phyloP scores from a whole-genome alignment of 179 eudicot species.

The Sideroxylon spinosum region DNA sequence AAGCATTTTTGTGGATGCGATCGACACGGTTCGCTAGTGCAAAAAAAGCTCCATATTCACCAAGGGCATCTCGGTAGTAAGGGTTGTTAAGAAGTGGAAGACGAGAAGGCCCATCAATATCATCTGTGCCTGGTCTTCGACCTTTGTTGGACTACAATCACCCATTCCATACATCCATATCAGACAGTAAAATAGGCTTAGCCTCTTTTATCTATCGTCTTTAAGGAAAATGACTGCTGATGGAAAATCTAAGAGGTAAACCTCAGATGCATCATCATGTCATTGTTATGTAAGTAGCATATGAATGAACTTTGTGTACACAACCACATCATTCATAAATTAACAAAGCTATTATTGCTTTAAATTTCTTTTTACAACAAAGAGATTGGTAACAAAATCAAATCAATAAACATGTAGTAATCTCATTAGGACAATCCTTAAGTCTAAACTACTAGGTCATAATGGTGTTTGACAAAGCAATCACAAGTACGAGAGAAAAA shows the following conservation, averaged over 20 bases:
- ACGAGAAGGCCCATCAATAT: constrained; percentile 83
- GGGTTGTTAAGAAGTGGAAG: constrained; percentile 61
- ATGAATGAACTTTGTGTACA: too few species aligned
- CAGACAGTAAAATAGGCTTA: background rate
- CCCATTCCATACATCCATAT: background rate
- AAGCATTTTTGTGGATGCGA: constrained; percentile 79
- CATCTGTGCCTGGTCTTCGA: constrained; percentile 70
- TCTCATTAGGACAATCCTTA: background rate
- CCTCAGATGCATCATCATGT: background rate
- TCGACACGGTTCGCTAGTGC: constrained; percentile 79
- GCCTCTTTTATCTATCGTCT: background rate
- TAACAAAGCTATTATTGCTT: too few species aligned
- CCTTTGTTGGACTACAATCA: constrained; percentile 61
- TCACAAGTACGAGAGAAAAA: background rate
- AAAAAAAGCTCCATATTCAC: constrained; percentile 79
- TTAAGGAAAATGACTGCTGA: background rate
- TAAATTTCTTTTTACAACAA: too few species aligned
- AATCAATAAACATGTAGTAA: too few species aligned
- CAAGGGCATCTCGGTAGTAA: constrained; percentile 75
- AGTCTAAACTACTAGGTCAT: background rate
- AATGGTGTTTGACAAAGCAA: background rate
- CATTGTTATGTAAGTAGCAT: background rate
- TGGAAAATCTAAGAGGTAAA: background rate
- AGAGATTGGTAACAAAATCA: too few species aligned
- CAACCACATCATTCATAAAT: too few species aligned